Evolutionary conservation across 345 rosid genomes (phyloP), one percentile per base, ranked within the genome.

Genomic region (Durio zibethinus): DNA sequence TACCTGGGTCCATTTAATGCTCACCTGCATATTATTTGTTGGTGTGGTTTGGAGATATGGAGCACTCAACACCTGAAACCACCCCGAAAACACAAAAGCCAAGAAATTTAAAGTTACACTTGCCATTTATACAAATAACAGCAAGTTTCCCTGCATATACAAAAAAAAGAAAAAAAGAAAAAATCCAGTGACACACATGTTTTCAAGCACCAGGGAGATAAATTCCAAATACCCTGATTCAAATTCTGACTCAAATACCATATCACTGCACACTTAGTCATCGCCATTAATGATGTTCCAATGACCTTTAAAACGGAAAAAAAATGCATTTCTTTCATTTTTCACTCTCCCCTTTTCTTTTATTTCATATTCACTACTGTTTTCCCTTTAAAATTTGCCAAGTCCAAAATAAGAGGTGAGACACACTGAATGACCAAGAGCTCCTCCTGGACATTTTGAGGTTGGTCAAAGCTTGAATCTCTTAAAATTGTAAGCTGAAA

Each of bases 1-100:
- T 12, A 67, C 52, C 72, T 21, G 52, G 72, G 20, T 12, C 2
- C 1, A 3, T 66, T 21, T 42, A 61, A 76, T 50, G 80, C 89
- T 83, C 65, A 91, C 98, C 91, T 89, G 91, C 53, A 80, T 70
- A 67, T 78, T 82, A 80, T 81, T 78, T 66, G 84, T 47, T 20
- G 93, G 83, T 29, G 79, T 62, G 12, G 83, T 81, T 85, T 93
- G 94, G 76, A 96, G 95, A 83, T 96, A 96, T 2, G 99, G 97
- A 73, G 97, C 94, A 74, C 99, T 96, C 82, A 96, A 87, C 72
- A 93, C 97, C 99, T 96, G 85, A 82, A 86, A 75, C 66, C 83
- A 85, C 36, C 69, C 47, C 31, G 57, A 77, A 76, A 80, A 31
- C n/a, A 38, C 7, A 63, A 62, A 57, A 18, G 6, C 42, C 42